These are phyloP conservation scores for Knoxdaviesia proteae DNA, from an alignment of 2,329 filamentous ascomycete genomes.

Conservation along the genomic window DNA sequence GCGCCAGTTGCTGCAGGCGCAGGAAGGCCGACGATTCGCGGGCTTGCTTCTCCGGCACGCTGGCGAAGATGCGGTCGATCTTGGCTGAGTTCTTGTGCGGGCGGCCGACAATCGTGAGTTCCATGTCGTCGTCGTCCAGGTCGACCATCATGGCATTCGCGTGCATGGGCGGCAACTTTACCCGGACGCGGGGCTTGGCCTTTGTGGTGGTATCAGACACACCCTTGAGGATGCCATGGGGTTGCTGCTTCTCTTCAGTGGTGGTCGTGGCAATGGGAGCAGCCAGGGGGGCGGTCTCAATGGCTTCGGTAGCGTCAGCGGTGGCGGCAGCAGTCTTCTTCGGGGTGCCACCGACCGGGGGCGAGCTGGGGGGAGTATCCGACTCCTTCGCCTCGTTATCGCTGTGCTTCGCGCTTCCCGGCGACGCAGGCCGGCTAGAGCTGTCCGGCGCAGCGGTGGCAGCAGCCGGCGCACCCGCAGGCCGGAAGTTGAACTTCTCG, in stretches of 20 bases:
- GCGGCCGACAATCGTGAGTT: conserved; percentile 34
- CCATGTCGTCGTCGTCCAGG: conserved; percentile 27
- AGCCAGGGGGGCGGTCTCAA: conserved; percentile 11
- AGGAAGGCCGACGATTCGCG: conserved; percentile 45
- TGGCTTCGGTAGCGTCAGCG: conserved; percentile 3
- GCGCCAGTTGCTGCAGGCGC: conserved; percentile 50
- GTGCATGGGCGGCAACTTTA: conserved; percentile 22
- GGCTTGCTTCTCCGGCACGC: conserved; percentile 39
- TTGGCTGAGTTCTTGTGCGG: conserved; percentile 22
- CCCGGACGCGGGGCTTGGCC: conserved; percentile 25
- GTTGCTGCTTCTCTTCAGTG: not conserved
- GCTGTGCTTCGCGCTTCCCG: conserved; percentile 20
- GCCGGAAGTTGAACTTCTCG: conserved; percentile 59
- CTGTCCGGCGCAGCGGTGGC: conserved; percentile 14
- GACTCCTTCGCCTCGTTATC: conserved; percentile 29
- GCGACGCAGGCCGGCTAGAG: conserved; percentile 33
- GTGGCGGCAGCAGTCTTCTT: conserved; percentile 11
- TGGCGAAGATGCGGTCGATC: conserved; percentile 47
- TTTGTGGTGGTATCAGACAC: conserved; percentile 5
- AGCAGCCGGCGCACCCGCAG: conserved; percentile 13
- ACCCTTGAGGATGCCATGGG: too few relatives aligned
- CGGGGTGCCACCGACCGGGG: conserved; percentile 14
- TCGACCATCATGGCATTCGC: conserved; percentile 19
- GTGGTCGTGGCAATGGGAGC: conserved; percentile 14
- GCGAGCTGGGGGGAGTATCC: conserved; percentile 56